phyloP scores from a whole-genome alignment of 441 rosid species.

The Viola pubescens region DNA sequence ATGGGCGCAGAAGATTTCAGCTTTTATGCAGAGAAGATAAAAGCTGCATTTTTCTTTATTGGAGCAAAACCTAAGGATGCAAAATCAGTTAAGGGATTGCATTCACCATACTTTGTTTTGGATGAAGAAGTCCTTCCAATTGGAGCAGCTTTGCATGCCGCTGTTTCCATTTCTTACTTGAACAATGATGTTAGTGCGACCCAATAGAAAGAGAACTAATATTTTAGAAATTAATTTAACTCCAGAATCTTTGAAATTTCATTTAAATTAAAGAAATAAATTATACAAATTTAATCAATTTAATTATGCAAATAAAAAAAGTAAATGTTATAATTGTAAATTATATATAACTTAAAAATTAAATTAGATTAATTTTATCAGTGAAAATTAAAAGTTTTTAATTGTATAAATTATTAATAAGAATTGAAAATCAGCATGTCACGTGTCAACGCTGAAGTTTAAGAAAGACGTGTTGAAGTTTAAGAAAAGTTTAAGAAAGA shows the following conservation, averaged over 20 bases:
- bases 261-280: no score
- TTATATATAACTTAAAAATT: no score
- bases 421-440: no score
- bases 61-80: conserved; percentile 19
- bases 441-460: no score
- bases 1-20: conserved; percentile 41
- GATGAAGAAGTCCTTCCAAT: conserved; percentile 37
- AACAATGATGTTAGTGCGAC: background rate
- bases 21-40: conserved; percentile 33
- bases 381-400: no score
- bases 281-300: no score
- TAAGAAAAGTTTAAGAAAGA: no score
- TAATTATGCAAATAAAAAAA: no score
- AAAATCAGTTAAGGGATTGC: background rate
- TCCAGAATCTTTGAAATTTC: background rate
- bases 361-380: no score
- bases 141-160: conserved; percentile 37
- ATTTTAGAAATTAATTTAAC: background rate
- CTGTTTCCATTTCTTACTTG: conserved; percentile 29
- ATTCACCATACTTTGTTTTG: conserved; percentile 25
- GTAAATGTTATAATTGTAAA: no score
- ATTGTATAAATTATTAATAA: no score
- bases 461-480: no score
- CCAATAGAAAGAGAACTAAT: background rate
- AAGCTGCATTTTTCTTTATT: conserved; percentile 23